Evolutionary conservation across 768 basidiomycete genomes (phyloP), one percentile per base, ranked within the genome.

Genomic region (Coprinopsis cinerea): DNA sequence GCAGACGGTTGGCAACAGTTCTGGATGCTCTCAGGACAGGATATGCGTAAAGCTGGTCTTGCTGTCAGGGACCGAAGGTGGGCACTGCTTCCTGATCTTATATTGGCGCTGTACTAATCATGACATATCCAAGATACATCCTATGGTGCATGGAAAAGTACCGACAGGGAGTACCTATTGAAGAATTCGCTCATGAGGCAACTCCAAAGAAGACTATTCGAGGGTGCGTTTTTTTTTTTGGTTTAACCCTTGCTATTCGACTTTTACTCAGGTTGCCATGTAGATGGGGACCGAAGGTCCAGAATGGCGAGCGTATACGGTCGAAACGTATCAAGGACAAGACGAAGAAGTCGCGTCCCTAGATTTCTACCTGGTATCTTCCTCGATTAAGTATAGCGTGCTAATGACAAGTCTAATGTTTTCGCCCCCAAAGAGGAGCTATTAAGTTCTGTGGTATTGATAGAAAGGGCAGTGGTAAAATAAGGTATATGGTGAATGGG

Each of bases 91-190:
- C 17, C 50, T 39, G 36, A 23, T 7, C 22, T 17, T 32, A 34
- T 36, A 13, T 39, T 28, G 40, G 18, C 37, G n/a, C 24, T 42
- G 4, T 11, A 37, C 36, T 26, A 34, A 23, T 41, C 27, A 4
- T 18, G n/a, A 26, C 40, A 37, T 25, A 5, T 23, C 17, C 14
- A 56, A 92, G 90, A 60, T 92, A 92, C 58, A 79, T 91, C 49
- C 67, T 91, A 6, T 91, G 88, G 90, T 82, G 82, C 57, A 82
- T 89, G 82, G 81, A 88, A 60, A 91, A 88, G 60, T 92, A 75
- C 63, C 75, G 87, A 22, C 69, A 70, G 46, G 81, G 79, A 1
- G 58, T 70, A 23, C 67, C 79, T 1, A 70, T 86, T 2, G 61
- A 70, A 17, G 72, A 75, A 7, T 87, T 88, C 61, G 82, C 83